Evolutionary conservation across 2,329 filamentous ascomycete genomes (phyloP), one percentile per base, ranked within the genome.

Genomic region (Fusarium xylarioides): DNA sequence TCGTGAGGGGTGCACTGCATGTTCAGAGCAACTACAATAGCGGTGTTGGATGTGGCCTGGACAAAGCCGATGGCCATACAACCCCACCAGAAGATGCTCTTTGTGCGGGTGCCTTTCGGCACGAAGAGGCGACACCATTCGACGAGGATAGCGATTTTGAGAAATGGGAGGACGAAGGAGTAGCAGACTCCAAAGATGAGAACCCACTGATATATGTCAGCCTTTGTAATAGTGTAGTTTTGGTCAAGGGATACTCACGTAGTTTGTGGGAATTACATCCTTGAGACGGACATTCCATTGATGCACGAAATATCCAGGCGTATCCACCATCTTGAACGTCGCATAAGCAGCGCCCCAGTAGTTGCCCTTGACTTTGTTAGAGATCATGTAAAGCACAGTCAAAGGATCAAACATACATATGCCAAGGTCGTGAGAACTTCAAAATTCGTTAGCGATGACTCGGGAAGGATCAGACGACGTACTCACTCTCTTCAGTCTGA

Each of bases 81-180:
- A 2, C 76, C 79, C 79, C 79, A 82, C 78, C 80, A 84, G 61
- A 84, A 83, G 11, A 64, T 26, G 37, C 66, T 80, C 12, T 73
- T 75, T 19, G 40, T 60, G 11, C 58, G 44, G 4, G 56, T 67
- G 26, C 74, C 74, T 37, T 47, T 58, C 2, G 79, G 75, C 11
- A 80, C 79, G 49, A 85, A 82, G 10, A 84, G 69, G 11, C 80
- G 77, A n/a, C 76, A 77, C 84, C 85, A 86, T 61, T 86, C 83
- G 14, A 83, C 50, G 18, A 86, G 76, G 52, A 86, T 84, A 18
- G 82, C 81, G 5, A 77, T 77, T 63, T 85, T 85, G 57, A 85
- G 67, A 11, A 83, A 75, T 1, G 82, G 80, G 3, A 85, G 78
- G 23, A 79, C 77, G 38, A 80, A 77, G 0, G 78, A 80, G 67